Conservation (phyloP, 176 grass and related monocot genomes). For the Pharus latifolius region DNA sequence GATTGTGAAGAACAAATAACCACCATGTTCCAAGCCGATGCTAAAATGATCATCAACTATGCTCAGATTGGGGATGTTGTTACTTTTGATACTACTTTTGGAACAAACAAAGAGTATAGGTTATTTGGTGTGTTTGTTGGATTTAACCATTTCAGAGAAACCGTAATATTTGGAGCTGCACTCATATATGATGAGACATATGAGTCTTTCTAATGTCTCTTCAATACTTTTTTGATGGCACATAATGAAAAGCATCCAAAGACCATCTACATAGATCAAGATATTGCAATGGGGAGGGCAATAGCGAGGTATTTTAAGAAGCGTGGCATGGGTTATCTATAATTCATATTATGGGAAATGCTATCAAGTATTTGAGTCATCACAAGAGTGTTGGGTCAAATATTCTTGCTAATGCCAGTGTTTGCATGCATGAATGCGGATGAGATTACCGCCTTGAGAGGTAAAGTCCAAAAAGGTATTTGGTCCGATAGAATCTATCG, state of each 20-base stretch:
- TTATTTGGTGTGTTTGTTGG: conserved; percentile 17
- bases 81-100: conserved; percentile 20
- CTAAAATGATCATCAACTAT: conserved; percentile 19
- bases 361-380: background rate
- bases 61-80: conserved; percentile 20
- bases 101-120: conserved; percentile 20
- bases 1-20: conserved; percentile 19
- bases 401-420: conserved; percentile 16
- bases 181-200: conserved; percentile 13
- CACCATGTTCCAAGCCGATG: conserved; percentile 13
- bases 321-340: background rate
- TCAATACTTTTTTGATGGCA: background rate
- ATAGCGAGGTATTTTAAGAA: conserved; percentile 1
- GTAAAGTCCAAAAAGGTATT: background rate
- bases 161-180: conserved; percentile 16
- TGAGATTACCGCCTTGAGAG: conserved; percentile 16
- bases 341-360: too few relatives aligned
- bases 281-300: conserved; percentile 1
- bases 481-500: conserved; percentile 19
- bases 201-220: background rate
- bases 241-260: conserved; percentile 15
- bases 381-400: background rate
- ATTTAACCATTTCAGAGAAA: conserved; percentile 30
- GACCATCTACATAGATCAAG: conserved; percentile 24
- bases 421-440: conserved; percentile 26